Percentiles rank a stretch among this genome's conserved stretches.
These are phyloP conservation scores for Aspergillus bombycis DNA, from an alignment of 2,329 filamentous ascomycete genomes.

Conservation along the genomic window DNA sequence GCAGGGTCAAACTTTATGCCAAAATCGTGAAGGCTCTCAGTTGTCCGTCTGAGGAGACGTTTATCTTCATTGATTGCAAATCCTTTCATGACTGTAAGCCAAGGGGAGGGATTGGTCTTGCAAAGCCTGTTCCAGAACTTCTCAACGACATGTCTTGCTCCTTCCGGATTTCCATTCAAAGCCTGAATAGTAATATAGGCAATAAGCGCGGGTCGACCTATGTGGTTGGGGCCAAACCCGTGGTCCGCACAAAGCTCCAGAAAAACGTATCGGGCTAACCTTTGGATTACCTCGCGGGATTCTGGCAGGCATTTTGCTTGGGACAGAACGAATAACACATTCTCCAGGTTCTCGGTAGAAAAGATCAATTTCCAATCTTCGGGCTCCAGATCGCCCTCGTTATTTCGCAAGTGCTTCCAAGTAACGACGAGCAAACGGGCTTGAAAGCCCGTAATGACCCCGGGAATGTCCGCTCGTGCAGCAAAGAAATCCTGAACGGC, in stretches of 20 bases:
- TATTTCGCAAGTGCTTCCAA: conserved; percentile 61
- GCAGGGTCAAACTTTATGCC: conserved; percentile 52
- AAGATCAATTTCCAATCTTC: conserved; percentile 41
- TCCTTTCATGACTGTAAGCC: conserved; percentile 61
- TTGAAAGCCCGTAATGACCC: conserved; percentile 66
- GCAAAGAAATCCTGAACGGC: conserved; percentile 69
- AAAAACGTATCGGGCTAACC: conserved; percentile 44
- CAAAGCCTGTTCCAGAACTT: conserved; percentile 42
- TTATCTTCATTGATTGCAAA: conserved; percentile 62
- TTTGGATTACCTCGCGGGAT: conserved; percentile 41
- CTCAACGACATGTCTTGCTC: conserved; percentile 55
- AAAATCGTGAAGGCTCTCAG: conserved; percentile 55
- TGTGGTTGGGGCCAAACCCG: conserved; percentile 46
- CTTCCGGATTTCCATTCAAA: conserved; percentile 57
- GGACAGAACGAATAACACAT: conserved; percentile 43
- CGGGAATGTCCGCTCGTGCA: conserved; percentile 53
- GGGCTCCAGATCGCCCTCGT: conserved; percentile 33
- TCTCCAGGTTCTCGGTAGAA: conserved; percentile 43
- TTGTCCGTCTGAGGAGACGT: conserved; percentile 61
- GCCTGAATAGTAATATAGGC: conserved; percentile 57
- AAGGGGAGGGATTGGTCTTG: conserved; percentile 38
- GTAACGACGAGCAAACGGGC: conserved; percentile 63
- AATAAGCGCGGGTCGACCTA: conserved; percentile 43
- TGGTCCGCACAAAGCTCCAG: conserved; percentile 40
- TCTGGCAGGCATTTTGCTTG: conserved; percentile 40